phyloP scores from a whole-genome alignment of 108 stramenopile genomes.

The Conticribra weissflogii region DNA sequence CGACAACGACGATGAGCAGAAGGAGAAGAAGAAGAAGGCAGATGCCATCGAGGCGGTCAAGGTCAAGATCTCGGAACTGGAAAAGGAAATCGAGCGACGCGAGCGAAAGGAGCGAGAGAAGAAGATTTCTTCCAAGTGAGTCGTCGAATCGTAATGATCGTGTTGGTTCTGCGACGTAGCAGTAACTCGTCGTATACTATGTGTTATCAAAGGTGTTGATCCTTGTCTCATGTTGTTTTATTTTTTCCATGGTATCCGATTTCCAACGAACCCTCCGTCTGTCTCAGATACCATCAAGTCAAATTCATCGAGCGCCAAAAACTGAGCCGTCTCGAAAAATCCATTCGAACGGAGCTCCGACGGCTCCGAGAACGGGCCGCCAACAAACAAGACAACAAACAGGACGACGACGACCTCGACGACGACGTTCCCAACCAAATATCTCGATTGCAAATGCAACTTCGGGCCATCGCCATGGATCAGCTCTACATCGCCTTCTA shows the following conservation, averaged over 20 bases:
- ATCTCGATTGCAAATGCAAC: conserved; percentile 42
- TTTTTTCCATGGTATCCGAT: background rate
- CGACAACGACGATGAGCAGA: no score
- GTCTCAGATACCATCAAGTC: conserved; percentile 68
- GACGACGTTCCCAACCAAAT: conserved; percentile 1
- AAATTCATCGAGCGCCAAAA: conserved; percentile 88
- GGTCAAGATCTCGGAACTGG: conserved; percentile 49
- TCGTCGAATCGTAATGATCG: no score
- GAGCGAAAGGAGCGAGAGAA: conserved; percentile 62
- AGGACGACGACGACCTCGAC: background rate
- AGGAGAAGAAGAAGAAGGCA: no score
- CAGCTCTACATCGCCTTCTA: conserved; percentile 81
- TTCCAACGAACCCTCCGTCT: no score
- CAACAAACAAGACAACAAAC: conserved; percentile 17
- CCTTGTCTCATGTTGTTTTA: background rate
- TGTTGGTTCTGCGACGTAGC: no score
- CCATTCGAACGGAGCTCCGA: conserved; percentile 41
- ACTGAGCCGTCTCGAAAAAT: conserved; percentile 64
- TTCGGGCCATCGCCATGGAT: conserved; percentile 70
- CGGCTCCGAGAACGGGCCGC: no score
- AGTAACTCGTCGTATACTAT: no score
- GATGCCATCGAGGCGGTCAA: conserved; percentile 20
- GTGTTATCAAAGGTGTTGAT: no score
- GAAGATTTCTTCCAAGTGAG: conserved; percentile 54
- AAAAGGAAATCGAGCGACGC: conserved; percentile 50